Evolutionary conservation across 75 land plant genomes (phyloP).

Genomic region (Selaginella moellendorffii): DNA sequence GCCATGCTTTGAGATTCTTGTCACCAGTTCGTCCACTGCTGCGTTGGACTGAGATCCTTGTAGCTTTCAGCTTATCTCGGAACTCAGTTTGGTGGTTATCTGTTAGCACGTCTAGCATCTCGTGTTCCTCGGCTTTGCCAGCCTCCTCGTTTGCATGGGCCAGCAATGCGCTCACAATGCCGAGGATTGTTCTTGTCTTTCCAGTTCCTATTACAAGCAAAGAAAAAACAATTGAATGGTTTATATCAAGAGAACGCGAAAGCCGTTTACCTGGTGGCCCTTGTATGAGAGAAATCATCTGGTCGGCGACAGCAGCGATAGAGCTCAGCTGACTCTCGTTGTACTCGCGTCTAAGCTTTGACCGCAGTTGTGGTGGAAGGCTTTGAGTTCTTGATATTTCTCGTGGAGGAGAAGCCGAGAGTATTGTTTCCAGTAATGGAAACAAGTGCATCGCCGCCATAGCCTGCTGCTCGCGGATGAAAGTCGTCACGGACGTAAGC

Average conservation of each 20-base stretch:
- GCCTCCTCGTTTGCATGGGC: too few species aligned
- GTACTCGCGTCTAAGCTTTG: constrained; percentile 36
- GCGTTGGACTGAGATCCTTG: constrained; percentile 85
- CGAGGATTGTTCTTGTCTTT: constrained; percentile 81
- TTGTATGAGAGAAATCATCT: constrained; percentile 68
- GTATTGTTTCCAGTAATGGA: constrained; percentile 57
- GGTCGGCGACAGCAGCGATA: constrained; percentile 34
- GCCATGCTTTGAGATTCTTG: constrained; percentile 59
- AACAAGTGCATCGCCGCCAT: constrained; percentile 49
- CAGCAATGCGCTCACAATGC: constrained; percentile 61
- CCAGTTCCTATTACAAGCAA: constrained; percentile 67
- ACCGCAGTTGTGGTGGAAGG: constrained; percentile 45
- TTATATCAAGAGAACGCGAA: neutral
- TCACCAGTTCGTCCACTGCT: constrained; percentile 87
- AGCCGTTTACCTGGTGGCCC: constrained; percentile 82
- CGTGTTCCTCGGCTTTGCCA: neutral
- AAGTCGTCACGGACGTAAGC: constrained; percentile 70
- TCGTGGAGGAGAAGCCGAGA: constrained; percentile 25
- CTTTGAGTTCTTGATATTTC: neutral
- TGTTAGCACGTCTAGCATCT: constrained; percentile 7
- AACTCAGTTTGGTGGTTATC: too few species aligned
- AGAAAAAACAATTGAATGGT: too few species aligned
- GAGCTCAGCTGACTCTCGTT: constrained; percentile 79
- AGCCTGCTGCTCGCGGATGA: constrained; percentile 88
- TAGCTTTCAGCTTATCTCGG: too few species aligned